Percentiles rank a stretch among this genome's conserved stretches.
phyloP scores from a whole-genome alignment of 2,329 filamentous ascomycete genomes.

The Nothomitra cinnamomea region DNA sequence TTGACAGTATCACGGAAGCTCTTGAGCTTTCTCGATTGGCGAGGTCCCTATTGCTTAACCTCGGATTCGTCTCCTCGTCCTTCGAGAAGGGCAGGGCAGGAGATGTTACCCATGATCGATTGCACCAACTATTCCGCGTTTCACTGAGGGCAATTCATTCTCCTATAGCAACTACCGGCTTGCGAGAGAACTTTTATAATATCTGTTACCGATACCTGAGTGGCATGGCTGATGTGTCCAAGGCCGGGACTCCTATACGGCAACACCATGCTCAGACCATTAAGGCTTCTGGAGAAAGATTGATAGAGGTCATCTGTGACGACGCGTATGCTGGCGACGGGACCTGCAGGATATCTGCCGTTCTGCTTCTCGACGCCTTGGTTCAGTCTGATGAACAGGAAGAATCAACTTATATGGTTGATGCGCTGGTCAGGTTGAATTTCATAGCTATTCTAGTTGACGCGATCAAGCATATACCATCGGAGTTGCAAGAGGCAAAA shows the following conservation, averaged over 20 bases:
- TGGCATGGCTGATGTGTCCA: constrained; percentile 41
- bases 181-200: constrained; percentile 77
- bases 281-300: constrained; percentile 61
- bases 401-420: constrained; percentile 56
- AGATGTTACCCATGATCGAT: constrained; percentile 70
- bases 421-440: constrained; percentile 68
- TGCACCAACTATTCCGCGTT: constrained; percentile 82
- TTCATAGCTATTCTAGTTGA: constrained; percentile 84
- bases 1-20: constrained; percentile 51
- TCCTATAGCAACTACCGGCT: constrained; percentile 48
- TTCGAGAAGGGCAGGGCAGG: constrained; percentile 29
- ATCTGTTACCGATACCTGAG: constrained; percentile 78
- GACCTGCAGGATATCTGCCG: constrained; percentile 65
- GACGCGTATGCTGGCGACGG: constrained; percentile 78
- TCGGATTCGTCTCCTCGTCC: constrained; percentile 38
- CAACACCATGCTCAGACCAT: constrained; percentile 48
- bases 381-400: constrained; percentile 58
- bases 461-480: constrained; percentile 59
- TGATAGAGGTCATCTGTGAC: constrained; percentile 79
- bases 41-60: constrained; percentile 51
- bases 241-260: constrained; percentile 28
- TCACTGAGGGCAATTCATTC: constrained; percentile 65
- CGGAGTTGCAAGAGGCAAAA: constrained; percentile 48
- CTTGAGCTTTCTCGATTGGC: constrained; percentile 63
- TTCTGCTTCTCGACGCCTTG: constrained; percentile 67